phyloP scores from a whole-genome alignment of 495 filamentous ascomycete genomes.

The Thozetella sp. region DNA sequence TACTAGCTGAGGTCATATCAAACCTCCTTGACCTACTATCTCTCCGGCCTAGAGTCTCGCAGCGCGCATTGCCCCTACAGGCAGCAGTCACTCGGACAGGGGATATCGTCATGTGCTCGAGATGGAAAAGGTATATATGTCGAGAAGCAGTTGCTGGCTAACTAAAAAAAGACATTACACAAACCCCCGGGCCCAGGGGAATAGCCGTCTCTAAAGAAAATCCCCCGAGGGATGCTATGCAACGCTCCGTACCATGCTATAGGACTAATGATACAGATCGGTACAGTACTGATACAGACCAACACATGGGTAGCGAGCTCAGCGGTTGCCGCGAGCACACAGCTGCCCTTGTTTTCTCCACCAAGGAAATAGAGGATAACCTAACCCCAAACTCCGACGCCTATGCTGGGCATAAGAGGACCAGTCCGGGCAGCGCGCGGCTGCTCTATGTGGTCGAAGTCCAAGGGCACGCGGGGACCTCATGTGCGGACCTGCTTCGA shows the following conservation, averaged over 20 bases:
- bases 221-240: not conserved
- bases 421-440: conserved; percentile 32
- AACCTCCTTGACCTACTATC: too few species aligned
- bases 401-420: conserved; percentile 23
- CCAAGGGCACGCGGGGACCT: conserved; percentile 32
- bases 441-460: conserved; percentile 22
- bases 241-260: not conserved
- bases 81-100: too few species aligned
- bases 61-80: too few species aligned
- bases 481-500: conserved; percentile 48
- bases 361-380: not conserved
- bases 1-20: too few species aligned
- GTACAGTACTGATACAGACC: conserved; percentile 11
- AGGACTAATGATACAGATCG: not conserved
- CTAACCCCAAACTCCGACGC: not conserved
- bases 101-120: too few species aligned
- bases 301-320: conserved; percentile 12
- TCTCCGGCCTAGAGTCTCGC: too few species aligned
- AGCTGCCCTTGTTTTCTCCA: conserved; percentile 1
- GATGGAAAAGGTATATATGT: too few species aligned
- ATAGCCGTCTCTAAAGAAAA: not conserved
- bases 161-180: not conserved
- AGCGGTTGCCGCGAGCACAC: conserved; percentile 18
- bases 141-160: too few species aligned
- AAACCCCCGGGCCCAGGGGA: not conserved